These are phyloP conservation scores for Xylaria sp. DNA, from an alignment of 2,329 filamentous ascomycete species.

Conservation along the genomic window DNA sequence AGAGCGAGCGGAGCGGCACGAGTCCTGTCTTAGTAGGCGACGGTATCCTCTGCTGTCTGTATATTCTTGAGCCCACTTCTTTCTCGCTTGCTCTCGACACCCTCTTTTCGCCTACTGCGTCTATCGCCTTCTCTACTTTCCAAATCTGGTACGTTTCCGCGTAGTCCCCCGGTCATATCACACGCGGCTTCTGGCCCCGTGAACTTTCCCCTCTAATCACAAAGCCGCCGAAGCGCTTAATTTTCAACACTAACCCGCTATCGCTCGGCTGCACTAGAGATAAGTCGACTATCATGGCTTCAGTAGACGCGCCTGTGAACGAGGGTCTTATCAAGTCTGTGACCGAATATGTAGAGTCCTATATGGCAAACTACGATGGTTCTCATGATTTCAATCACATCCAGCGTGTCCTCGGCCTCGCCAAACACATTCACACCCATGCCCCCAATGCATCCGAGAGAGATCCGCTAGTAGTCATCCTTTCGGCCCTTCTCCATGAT, in stretches of 20 bases:
- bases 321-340: slow-evolving; percentile 64
- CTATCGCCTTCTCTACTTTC: slow-evolving; percentile 27
- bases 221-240: slow-evolving; percentile 44
- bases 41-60: neutral
- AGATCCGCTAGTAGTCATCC: slow-evolving; percentile 68
- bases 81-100: slow-evolving; percentile 32
- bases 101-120: slow-evolving; percentile 31
- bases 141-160: slow-evolving; percentile 27
- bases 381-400: slow-evolving; percentile 92
- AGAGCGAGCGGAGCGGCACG: neutral
- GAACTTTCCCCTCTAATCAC: slow-evolving; percentile 36
- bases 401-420: slow-evolving; percentile 78
- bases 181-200: slow-evolving; percentile 34
- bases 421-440: slow-evolving; percentile 69
- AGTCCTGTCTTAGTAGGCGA: slow-evolving; percentile 2
- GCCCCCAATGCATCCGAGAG: slow-evolving; percentile 44
- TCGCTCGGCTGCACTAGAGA: slow-evolving; percentile 38
- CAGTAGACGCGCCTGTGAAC: slow-evolving; percentile 38
- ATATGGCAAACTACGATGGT: slow-evolving; percentile 82
- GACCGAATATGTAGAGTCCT: slow-evolving; percentile 71
- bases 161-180: slow-evolving; percentile 28
- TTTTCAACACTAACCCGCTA: slow-evolving; percentile 39
- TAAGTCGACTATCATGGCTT: slow-evolving; percentile 40
- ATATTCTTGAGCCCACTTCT: slow-evolving; percentile 9
- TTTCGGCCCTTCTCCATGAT: slow-evolving; percentile 84